Conservation (phyloP, 495 filamentous ascomycete genomes). For the Annulohypoxylon stygium region DNA sequence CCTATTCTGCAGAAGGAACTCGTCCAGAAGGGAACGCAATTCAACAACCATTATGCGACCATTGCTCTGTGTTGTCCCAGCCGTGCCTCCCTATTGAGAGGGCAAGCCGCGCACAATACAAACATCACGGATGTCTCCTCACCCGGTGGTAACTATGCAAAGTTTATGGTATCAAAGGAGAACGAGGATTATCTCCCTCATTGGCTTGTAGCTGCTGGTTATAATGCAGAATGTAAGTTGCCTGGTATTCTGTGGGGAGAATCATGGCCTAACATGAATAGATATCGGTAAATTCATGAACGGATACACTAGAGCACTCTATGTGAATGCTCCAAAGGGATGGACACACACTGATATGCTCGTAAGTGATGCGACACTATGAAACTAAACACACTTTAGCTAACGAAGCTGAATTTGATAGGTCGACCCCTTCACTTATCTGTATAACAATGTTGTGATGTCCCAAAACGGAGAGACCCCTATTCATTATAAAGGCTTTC, state of each 20-base stretch:
- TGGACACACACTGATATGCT: conserved; percentile 30
- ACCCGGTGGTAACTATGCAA: conserved; percentile 67
- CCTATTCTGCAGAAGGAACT: conserved; percentile 55
- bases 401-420: conserved; percentile 47
- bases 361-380: background rate
- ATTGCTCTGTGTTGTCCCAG: conserved; percentile 63
- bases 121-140: conserved; percentile 70
- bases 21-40: conserved; percentile 59
- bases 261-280: background rate
- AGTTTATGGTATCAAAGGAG: conserved; percentile 66
- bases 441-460: conserved; percentile 65
- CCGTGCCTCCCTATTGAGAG: conserved; percentile 66
- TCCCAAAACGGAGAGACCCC: conserved; percentile 64
- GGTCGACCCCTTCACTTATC: conserved; percentile 71
- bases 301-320: conserved; percentile 59
- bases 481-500: conserved; percentile 61
- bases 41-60: conserved; percentile 63
- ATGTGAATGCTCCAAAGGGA: conserved; percentile 53
- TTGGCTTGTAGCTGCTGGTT: conserved; percentile 69
- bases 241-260: too few species aligned
- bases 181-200: conserved; percentile 68
- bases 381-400: background rate
- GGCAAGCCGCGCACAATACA: conserved; percentile 70
- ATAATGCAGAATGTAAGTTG: conserved; percentile 65
- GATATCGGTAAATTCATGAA: conserved; percentile 70